phyloP scores from a whole-genome alignment of 2,329 filamentous ascomycete genomes.

The Bipolaris gigantea region DNA sequence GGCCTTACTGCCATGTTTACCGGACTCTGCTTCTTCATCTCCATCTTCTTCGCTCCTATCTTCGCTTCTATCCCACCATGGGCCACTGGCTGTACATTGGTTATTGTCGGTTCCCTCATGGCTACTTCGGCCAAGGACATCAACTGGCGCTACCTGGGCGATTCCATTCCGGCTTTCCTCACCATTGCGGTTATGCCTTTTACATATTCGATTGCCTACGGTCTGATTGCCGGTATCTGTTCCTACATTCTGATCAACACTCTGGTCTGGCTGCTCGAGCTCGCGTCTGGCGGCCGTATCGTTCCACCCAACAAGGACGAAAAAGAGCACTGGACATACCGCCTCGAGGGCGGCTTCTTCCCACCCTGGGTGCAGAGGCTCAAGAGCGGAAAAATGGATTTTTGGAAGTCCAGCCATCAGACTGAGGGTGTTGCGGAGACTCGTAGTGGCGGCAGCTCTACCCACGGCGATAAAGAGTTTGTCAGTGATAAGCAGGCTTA shows the following conservation, averaged over 20 bases:
- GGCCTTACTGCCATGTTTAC: slow-evolving; percentile 80
- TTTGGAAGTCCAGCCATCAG: slow-evolving; percentile 58
- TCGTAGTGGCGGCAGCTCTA: slow-evolving; percentile 32
- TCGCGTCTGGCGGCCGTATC: slow-evolving; percentile 67
- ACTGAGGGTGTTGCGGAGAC: slow-evolving; percentile 30
- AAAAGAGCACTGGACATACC: slow-evolving; percentile 81
- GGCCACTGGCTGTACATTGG: slow-evolving; percentile 85
- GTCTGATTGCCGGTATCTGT: slow-evolving; percentile 77
- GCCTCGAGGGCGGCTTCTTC: slow-evolving; percentile 71
- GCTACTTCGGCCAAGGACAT: slow-evolving; percentile 75
- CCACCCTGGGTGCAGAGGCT: slow-evolving; percentile 73
- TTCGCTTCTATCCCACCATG: slow-evolving; percentile 87
- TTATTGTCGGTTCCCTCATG: slow-evolving; percentile 90
- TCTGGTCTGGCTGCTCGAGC: slow-evolving; percentile 68
- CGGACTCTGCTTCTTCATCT: slow-evolving; percentile 76
- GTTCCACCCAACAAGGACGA: slow-evolving; percentile 73
- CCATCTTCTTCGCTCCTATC: slow-evolving; percentile 86
- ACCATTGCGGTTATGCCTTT: slow-evolving; percentile 87
- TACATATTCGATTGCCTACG: slow-evolving; percentile 85
- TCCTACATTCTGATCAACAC: slow-evolving; percentile 77
- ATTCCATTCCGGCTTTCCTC: slow-evolving; percentile 81
- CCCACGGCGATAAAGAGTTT: slow-evolving; percentile 29
- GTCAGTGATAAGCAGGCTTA: slow-evolving; percentile 27
- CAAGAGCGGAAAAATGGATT: slow-evolving; percentile 68
- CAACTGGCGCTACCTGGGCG: slow-evolving; percentile 82